Evolutionary conservation across 257 asterid species (phyloP).

Genomic region (Penstemon barbatus): DNA sequence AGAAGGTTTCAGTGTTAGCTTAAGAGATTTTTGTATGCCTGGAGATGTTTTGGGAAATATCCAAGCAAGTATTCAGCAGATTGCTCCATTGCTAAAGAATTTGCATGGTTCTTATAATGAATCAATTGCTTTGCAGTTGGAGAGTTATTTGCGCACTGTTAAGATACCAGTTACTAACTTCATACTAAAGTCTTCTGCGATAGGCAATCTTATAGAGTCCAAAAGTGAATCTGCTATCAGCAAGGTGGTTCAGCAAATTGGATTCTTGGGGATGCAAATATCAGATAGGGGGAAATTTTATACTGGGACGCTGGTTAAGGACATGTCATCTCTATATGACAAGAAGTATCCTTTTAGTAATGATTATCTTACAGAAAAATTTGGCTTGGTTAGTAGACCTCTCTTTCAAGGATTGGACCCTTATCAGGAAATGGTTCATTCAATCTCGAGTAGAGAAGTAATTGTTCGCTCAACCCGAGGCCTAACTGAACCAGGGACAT

Average conservation of each 20-base stretch:
- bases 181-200: conserved; percentile 60
- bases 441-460: conserved; percentile 92
- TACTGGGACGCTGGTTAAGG: conserved; percentile 64
- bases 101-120: conserved; percentile 59
- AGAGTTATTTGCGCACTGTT: conserved; percentile 52
- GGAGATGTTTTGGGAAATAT: conserved; percentile 47
- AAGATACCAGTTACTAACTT: conserved; percentile 61
- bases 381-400: conserved; percentile 74
- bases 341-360: conserved; percentile 66
- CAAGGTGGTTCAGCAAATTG: conserved; percentile 95
- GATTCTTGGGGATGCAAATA: conserved; percentile 78
- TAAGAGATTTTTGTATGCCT: conserved; percentile 69
- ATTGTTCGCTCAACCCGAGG: conserved; percentile 95
- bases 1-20: conserved; percentile 76
- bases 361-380: conserved; percentile 64
- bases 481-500: conserved; percentile 89
- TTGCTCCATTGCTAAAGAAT: conserved; percentile 46
- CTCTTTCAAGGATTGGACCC: conserved; percentile 90
- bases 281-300: conserved; percentile 75
- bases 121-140: conserved; percentile 62
- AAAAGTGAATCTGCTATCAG: conserved; percentile 87
- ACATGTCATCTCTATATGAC: conserved; percentile 59
- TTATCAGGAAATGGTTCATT: conserved; percentile 89
- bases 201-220: conserved; percentile 74
- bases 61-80: conserved; percentile 51